A percentile compares a stretch with the other conserved stretches of the same genome.
phyloP scores from a whole-genome alignment of 1,284 basidiomycete species.

The Sanghuangporus baumii region DNA sequence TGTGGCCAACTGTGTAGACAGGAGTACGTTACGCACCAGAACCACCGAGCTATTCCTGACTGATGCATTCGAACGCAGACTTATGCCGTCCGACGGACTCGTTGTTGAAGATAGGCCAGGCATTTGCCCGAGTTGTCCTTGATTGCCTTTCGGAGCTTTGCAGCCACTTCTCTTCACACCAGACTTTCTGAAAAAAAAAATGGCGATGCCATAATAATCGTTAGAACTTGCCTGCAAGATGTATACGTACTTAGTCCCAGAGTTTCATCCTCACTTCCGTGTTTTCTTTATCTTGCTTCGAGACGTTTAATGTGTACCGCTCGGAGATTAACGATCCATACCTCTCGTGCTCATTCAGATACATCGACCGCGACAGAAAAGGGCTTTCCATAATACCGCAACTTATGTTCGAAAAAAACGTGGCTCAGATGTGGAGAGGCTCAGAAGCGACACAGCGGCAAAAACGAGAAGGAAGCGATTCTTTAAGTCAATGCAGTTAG shows the following conservation, averaged over 20 bases:
- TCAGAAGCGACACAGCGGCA: neutral
- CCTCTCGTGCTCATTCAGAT: neutral
- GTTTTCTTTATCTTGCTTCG: neutral
- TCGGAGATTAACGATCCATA: neutral
- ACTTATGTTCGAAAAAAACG: neutral
- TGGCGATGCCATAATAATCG: neutral
- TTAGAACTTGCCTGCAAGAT: neutral
- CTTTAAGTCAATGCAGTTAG: neutral
- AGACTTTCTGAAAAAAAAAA: neutral
- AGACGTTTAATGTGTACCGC: neutral
- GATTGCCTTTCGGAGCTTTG: neutral
- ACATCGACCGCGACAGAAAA: neutral
- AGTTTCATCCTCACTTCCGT: neutral
- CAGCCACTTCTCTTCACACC: neutral
- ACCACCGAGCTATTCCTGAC: neutral
- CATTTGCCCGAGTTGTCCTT: neutral
- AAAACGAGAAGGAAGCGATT: neutral
- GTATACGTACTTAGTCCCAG: neutral
- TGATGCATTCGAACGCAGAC: slow-evolving; percentile 1
- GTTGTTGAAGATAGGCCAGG: slow-evolving; percentile 11
- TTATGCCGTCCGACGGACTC: slow-evolving; percentile 7
- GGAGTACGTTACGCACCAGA: slow-evolving; percentile 25
- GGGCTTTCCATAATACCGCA: neutral
- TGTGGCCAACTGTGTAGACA: slow-evolving; percentile 35
- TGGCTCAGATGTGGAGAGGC: neutral